phyloP scores from a whole-genome alignment of 2,329 filamentous ascomycete genomes.

The Pezicula radicicola region DNA sequence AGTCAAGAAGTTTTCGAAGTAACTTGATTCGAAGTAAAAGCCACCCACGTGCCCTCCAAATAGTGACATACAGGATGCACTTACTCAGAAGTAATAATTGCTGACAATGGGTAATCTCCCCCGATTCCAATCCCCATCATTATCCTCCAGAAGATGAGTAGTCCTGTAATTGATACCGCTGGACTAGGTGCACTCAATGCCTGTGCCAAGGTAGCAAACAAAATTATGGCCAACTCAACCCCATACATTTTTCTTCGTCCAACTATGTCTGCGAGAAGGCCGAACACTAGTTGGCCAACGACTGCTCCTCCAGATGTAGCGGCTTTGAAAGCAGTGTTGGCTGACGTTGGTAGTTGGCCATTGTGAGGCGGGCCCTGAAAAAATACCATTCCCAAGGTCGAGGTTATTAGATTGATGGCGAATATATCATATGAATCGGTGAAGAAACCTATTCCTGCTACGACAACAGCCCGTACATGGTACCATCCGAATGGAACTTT shows the following conservation, averaged over 20 bases:
- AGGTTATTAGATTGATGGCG: constrained; percentile 71
- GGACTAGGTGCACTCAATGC: constrained; percentile 59
- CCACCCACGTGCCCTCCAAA: neutral
- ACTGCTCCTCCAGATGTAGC: constrained; percentile 77
- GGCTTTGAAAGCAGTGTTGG: constrained; percentile 77
- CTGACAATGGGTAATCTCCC: constrained; percentile 78
- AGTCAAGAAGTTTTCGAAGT: no score
- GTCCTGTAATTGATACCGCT: constrained; percentile 54
- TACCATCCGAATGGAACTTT: constrained; percentile 75
- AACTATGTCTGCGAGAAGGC: constrained; percentile 71
- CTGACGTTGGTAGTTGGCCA: constrained; percentile 57
- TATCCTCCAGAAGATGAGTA: constrained; percentile 73
- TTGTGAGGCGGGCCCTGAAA: constrained; percentile 51
- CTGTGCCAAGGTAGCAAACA: constrained; percentile 67
- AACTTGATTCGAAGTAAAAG: neutral
- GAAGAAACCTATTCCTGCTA: constrained; percentile 81
- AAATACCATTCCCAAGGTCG: constrained; percentile 73
- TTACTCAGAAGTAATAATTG: constrained; percentile 68
- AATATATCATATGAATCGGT: constrained; percentile 82
- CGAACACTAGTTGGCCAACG: constrained; percentile 74
- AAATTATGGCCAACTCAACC: constrained; percentile 70
- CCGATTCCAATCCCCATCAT: constrained; percentile 78
- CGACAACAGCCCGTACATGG: constrained; percentile 70
- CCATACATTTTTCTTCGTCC: constrained; percentile 83
- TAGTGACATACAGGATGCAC: constrained; percentile 15